A percentile compares a stretch with the other conserved stretches of the same genome.
Conservation (phyloP, 2,329 filamentous ascomycete species). For the Hymenoscyphus scutula region DNA sequence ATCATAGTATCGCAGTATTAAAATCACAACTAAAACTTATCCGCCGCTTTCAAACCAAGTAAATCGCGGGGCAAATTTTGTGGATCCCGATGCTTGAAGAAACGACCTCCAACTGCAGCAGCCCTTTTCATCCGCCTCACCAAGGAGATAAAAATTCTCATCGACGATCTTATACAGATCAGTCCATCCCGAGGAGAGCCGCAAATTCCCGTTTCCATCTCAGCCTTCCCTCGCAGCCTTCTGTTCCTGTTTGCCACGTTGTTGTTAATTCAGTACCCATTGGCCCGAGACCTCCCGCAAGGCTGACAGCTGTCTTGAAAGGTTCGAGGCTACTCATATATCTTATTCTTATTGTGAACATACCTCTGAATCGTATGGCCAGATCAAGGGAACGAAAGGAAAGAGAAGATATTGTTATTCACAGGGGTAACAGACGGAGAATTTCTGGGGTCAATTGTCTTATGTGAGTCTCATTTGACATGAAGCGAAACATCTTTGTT, state of each 20-base stretch:
- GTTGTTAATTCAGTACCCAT: background rate
- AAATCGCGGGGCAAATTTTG: background rate
- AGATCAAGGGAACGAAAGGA: background rate
- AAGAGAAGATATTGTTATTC: constrained; percentile 1
- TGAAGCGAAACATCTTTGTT: background rate
- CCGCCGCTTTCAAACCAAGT: background rate
- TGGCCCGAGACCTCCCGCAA: background rate
- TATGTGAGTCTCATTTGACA: constrained; percentile 10
- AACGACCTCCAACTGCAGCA: background rate
- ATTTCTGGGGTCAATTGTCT: constrained; percentile 13
- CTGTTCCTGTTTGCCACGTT: constrained; percentile 3
- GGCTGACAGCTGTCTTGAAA: background rate
- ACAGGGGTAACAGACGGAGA: background rate
- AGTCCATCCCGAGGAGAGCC: background rate
- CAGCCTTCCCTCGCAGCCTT: background rate
- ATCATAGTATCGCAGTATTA: background rate
- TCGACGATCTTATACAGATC: background rate
- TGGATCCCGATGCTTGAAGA: background rate
- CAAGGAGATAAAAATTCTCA: background rate
- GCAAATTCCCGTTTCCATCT: background rate
- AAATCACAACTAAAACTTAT: background rate
- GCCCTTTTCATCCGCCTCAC: background rate
- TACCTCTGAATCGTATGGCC: constrained; percentile 4
- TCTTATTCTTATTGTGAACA: background rate
- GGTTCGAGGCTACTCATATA: background rate